These are phyloP conservation scores for Phellinidium pouzarii DNA, from an alignment of 1,284 basidiomycete genomes.

Conservation along the genomic window DNA sequence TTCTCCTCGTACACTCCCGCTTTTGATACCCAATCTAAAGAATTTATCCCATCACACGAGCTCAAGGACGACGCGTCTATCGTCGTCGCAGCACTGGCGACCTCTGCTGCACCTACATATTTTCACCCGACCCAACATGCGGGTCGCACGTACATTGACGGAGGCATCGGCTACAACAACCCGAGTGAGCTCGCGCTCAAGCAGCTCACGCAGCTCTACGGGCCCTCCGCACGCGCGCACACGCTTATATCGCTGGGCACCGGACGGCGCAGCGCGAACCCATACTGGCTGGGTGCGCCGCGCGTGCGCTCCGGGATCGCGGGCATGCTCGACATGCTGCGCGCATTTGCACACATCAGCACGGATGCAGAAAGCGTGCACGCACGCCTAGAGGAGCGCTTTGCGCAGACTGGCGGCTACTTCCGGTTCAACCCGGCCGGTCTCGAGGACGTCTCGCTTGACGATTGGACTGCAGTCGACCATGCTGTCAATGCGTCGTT, in stretches of 20 bases:
- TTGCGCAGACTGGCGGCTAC: conserved; percentile 12
- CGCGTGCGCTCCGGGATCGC: conserved; percentile 5
- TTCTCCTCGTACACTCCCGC: conserved; percentile 14
- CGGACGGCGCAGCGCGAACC: conserved; percentile 10
- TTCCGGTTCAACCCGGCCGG: conserved; percentile 16
- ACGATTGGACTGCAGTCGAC: conserved; percentile 15
- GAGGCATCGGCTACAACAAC: conserved; percentile 17
- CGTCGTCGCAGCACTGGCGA: conserved; percentile 15
- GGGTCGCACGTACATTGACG: conserved; percentile 14
- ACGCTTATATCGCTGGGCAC: conserved; percentile 15
- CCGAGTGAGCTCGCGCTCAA: conserved; percentile 13
- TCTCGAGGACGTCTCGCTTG: conserved; percentile 13
- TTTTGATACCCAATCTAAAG: conserved; percentile 2
- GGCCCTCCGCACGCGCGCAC: conserved; percentile 8
- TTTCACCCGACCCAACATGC: conserved; percentile 10
- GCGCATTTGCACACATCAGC: conserved; percentile 15
- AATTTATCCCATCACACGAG: conserved; percentile 1
- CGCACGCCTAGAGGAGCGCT: conserved; percentile 12
- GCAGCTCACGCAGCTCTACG: conserved; percentile 14
- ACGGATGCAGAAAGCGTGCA: conserved; percentile 16
- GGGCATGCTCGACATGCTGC: conserved; percentile 13
- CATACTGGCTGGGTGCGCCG: conserved; percentile 2
- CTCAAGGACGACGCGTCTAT: conserved; percentile 2
- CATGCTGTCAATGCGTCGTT: conserved; percentile 9
- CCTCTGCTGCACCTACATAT: conserved; percentile 17